Evolutionary conservation across 2,329 filamentous ascomycete genomes (phyloP).

Genomic region (Botrytis sinoallii): DNA sequence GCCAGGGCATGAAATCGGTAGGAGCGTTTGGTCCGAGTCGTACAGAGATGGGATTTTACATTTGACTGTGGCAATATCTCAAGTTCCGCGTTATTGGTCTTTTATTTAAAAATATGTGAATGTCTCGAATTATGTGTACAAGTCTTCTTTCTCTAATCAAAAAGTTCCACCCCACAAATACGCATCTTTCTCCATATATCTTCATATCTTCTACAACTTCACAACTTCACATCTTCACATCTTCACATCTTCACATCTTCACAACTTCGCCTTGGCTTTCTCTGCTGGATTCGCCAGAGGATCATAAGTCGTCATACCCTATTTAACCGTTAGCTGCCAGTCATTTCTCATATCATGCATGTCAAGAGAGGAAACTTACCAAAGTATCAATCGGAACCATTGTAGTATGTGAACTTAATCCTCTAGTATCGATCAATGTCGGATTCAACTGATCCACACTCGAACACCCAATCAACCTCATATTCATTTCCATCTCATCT

Average conservation of each 20-base stretch:
- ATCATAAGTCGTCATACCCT: conserved; percentile 41
- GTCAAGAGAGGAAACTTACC: conserved; percentile 27
- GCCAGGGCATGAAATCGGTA: neutral
- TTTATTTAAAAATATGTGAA: neutral
- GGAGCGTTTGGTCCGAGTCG: neutral
- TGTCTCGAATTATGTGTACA: neutral
- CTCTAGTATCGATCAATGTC: conserved; percentile 73
- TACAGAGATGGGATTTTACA: neutral
- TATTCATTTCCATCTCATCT: conserved; percentile 99
- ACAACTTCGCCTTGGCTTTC: conserved; percentile 51
- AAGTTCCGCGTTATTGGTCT: neutral
- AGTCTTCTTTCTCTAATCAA: neutral
- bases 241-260: conserved; percentile 20
- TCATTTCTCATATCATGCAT: neutral
- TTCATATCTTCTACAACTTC: conserved; percentile 20
- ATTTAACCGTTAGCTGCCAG: conserved; percentile 13
- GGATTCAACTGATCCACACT: conserved; percentile 76
- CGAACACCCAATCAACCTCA: conserved; percentile 84
- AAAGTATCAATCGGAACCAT: conserved; percentile 61
- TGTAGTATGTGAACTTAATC: conserved; percentile 59
- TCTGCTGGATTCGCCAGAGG: conserved; percentile 47
- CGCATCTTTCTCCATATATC: neutral
- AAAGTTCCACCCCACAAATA: neutral
- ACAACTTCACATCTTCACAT: too few species aligned
- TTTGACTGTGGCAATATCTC: neutral